Evolutionary conservation across 352 stramenopile species (phyloP).

Genomic region (Phytopythium helicoides): DNA sequence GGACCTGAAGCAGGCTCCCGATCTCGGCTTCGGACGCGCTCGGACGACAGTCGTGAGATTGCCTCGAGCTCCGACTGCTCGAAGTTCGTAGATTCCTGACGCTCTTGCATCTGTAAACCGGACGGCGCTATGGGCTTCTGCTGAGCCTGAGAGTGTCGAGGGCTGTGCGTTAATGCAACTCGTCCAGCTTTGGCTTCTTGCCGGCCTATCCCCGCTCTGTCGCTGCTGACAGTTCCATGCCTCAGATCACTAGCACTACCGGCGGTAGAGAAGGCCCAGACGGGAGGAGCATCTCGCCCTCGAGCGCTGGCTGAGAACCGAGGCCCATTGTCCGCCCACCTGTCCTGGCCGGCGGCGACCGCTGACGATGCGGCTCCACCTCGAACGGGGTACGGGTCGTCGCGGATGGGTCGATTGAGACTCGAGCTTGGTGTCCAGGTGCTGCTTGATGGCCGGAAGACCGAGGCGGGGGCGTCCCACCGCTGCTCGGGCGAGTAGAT

Average conservation of each 20-base stretch:
- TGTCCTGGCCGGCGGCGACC: neutral
- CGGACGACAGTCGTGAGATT: neutral
- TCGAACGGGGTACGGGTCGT: neutral
- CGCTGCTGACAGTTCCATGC: no score
- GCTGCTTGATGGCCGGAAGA: neutral
- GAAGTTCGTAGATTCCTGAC: neutral
- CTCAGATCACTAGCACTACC: no score
- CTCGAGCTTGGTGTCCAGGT: neutral
- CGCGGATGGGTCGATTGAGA: neutral
- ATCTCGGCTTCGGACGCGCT: no score
- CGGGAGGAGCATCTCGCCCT: no score
- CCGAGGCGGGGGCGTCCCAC: neutral
- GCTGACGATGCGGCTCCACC: neutral
- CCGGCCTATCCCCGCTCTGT: no score
- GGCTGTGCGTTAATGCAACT: no score
- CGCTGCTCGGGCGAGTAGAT: conserved; percentile 1
- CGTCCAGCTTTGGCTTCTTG: no score
- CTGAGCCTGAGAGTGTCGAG: no score
- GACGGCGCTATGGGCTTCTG: no score
- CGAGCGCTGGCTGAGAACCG: no score
- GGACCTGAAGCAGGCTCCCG: no score
- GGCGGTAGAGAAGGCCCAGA: no score
- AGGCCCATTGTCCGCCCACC: neutral
- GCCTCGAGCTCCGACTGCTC: neutral
- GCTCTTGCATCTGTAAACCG: neutral